Percentiles rank a stretch among this genome's conserved stretches.
Conservation (phyloP, 306 rosid genomes). For the Citrullus colocynthis region DNA sequence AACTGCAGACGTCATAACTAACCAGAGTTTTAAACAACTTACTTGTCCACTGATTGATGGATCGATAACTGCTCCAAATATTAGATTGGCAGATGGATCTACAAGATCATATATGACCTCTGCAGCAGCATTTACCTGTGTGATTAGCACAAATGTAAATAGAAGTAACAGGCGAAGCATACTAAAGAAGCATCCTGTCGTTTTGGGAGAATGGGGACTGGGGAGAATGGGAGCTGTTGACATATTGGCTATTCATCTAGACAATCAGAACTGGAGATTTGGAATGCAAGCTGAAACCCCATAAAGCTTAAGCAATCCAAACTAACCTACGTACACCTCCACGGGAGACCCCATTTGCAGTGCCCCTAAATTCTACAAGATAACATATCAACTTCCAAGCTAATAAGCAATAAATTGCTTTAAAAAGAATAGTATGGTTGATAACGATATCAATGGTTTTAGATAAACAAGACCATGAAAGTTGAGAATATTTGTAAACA, state of each 20-base stretch:
- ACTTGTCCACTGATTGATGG: conserved; percentile 97
- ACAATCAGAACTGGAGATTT: background rate
- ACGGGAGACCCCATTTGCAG: background rate
- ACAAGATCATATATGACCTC: conserved; percentile 99
- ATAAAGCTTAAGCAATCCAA: background rate
- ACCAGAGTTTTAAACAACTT: conserved; percentile 24
- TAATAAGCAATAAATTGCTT: background rate
- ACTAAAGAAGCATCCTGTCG: background rate
- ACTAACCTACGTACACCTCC: background rate
- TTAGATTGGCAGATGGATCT: conserved; percentile 91
- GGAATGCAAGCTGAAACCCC: background rate
- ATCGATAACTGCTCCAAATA: conserved; percentile 98
- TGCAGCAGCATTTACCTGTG: conserved; percentile 97
- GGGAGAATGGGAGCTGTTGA: background rate
- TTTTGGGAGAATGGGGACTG: background rate
- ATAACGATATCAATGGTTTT: background rate
- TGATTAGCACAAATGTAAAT: conserved; percentile 1
- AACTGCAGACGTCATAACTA: background rate
- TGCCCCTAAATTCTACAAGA: background rate
- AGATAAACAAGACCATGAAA: background rate
- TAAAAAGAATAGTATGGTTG: background rate
- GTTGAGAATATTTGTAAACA: background rate
- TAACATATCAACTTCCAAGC: background rate
- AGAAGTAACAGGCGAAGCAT: background rate
- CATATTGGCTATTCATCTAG: background rate